Evolutionary conservation across 148 eudicot genomes (phyloP), one percentile per base, ranked within the genome.

Genomic region (Simmondsia chinensis): DNA sequence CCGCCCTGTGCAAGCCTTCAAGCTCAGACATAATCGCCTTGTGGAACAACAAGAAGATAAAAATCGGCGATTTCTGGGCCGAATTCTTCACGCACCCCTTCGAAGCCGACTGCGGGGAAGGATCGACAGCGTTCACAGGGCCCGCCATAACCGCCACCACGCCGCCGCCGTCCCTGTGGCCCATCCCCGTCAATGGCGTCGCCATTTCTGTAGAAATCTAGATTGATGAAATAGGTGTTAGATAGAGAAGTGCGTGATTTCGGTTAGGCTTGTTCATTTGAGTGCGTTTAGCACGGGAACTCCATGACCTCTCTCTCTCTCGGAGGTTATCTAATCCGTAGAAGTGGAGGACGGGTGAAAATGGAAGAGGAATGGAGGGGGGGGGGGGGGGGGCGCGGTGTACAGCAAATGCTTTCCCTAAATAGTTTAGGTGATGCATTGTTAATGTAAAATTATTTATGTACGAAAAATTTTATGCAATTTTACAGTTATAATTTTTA

Each of bases 21-120:
- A 89, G 78, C 73, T 85, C 97, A 2, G 66, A 59, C 39, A 78
- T 59, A 18, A 85, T 89, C n/a, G 97, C 97, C 48, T 89, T 84
- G 33, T 89, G 97, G 16, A 89, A 89, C 52, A 69, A 78, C 59
- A 84, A 56, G 52, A 89, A 89, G 7, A 89, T 78, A 69, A 78
- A 56, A 56, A 89, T 81, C 43, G 97, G 97, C 47, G 97, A 84
- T 24, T 67, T 72, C 7, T 52, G 57, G 1, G 75, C 58, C 4
- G 74, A 72, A 31, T 52, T 64, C 46, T 66, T 68, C 13, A 52
- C 37, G 23, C 51, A 65, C 39, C 43, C 15, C 36, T 46, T 64
- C 12, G 68, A 45, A 26, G 55, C 32, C 7, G 38, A 14, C 24
- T 65, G 28, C 19, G 69, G 49, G n/a, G 79, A 45, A 49, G 67